Evolutionary conservation across 2,329 filamentous ascomycete genomes (phyloP).

Genomic region (Phialophora verrucosa): DNA sequence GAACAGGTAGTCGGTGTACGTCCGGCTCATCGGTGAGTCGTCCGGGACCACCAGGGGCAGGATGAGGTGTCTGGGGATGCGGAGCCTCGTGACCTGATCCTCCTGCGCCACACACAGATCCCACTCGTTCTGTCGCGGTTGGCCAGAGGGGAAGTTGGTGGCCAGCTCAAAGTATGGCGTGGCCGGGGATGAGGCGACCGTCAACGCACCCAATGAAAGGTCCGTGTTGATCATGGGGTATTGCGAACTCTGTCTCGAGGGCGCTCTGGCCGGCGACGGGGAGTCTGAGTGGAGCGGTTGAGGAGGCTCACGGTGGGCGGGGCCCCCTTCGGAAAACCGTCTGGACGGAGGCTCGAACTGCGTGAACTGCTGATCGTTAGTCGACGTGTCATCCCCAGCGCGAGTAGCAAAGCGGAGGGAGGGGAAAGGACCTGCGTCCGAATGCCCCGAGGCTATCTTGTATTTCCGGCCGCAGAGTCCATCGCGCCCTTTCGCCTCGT

Average conservation of each 20-base stretch:
- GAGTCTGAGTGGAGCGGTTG: conserved; percentile 3
- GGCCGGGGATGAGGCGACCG: conserved; percentile 3
- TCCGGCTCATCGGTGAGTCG: conserved; percentile 33
- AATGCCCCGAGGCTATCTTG: background rate
- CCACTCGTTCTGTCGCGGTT: conserved; percentile 14
- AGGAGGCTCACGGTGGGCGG: background rate
- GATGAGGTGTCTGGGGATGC: conserved; percentile 31
- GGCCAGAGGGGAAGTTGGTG: background rate
- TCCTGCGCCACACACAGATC: conserved; percentile 33
- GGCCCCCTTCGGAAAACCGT: background rate
- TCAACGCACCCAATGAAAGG: background rate
- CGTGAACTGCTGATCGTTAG: conserved; percentile 5
- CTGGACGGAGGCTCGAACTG: background rate
- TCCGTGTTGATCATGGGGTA: conserved; percentile 17
- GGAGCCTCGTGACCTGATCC: conserved; percentile 21
- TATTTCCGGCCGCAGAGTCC: background rate
- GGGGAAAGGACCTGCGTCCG: conserved; percentile 1
- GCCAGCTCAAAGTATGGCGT: conserved; percentile 22
- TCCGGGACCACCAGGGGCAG: conserved; percentile 30
- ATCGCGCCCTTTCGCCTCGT: background rate
- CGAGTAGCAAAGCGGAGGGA: background rate
- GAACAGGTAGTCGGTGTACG: conserved; percentile 32
- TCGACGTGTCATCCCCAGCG: background rate
- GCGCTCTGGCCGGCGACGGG: background rate
- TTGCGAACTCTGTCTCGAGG: conserved; percentile 11